Evolutionary conservation across 2,329 filamentous ascomycete species (phyloP).

Genomic region (Neurospora sp.): DNA sequence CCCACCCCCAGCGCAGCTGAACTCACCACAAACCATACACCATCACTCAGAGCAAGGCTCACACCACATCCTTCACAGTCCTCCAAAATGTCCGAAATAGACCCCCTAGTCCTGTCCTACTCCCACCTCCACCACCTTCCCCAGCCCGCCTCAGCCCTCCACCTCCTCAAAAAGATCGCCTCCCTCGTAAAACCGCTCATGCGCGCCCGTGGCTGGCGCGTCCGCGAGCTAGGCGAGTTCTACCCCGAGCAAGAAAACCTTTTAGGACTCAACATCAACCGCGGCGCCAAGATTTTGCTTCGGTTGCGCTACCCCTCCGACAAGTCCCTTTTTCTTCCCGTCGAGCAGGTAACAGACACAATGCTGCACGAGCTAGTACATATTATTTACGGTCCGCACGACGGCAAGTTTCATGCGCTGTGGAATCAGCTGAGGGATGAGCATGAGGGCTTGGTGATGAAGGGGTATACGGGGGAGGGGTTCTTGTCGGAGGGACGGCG

Average conservation of each 20-base stretch:
- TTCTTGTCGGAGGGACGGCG: conserved; percentile 68
- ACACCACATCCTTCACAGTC: not conserved
- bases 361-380: conserved; percentile 94
- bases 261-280: conserved; percentile 70
- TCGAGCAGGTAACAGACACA: conserved; percentile 77
- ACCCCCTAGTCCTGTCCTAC: conserved; percentile 37
- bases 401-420: conserved; percentile 70
- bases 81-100: conserved; percentile 30
- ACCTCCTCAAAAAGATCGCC: conserved; percentile 66
- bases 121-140: conserved; percentile 38
- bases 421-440: conserved; percentile 89
- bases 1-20: not conserved
- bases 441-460: conserved; percentile 62
- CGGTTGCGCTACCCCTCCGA: conserved; percentile 70
- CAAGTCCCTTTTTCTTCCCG: conserved; percentile 63
- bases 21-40: not conserved
- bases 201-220: conserved; percentile 73
- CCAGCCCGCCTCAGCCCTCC: conserved; percentile 39
- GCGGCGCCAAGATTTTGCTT: conserved; percentile 69
- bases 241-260: conserved; percentile 65
- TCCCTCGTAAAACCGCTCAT: conserved; percentile 93
- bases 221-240: conserved; percentile 74
- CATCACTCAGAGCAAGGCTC: conserved; percentile 1
- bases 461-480: conserved; percentile 84
- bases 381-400: conserved; percentile 73